Conservation (phyloP, 2,329 filamentous ascomycete species). For the Exophiala sp. region DNA sequence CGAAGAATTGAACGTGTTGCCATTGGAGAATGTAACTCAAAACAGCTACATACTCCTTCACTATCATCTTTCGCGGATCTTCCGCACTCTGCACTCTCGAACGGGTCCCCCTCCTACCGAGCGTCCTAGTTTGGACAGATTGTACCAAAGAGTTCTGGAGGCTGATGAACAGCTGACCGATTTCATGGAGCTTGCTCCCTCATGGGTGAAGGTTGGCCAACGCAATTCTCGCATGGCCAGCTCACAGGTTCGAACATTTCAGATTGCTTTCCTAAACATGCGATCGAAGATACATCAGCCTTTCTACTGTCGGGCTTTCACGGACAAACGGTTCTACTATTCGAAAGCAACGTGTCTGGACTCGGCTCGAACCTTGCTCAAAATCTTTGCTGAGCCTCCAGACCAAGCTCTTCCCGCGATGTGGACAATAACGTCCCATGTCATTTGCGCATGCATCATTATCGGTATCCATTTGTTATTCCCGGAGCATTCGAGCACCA, state of each 20-base stretch:
- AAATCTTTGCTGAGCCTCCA: neutral
- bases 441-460: neutral
- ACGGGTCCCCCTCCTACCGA: neutral
- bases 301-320: neutral
- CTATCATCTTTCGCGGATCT: neutral
- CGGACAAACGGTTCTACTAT: neutral
- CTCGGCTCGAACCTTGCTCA: neutral
- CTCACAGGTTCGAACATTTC: neutral
- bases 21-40: neutral
- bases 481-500: neutral
- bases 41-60: conserved; percentile 1
- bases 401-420: neutral
- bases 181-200: neutral
- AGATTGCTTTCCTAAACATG: neutral
- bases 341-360: neutral
- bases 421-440: neutral
- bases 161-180: neutral
- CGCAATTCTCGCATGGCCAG: neutral
- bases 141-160: neutral
- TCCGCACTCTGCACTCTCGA: neutral
- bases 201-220: neutral
- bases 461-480: neutral
- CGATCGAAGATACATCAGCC: neutral
- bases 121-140: neutral
- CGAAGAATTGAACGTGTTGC: neutral